A percentile compares a stretch with the other conserved stretches of the same genome.
These are phyloP conservation scores for Tulasnella sp. DNA, from an alignment of 768 basidiomycete species.

Conservation along the genomic window DNA sequence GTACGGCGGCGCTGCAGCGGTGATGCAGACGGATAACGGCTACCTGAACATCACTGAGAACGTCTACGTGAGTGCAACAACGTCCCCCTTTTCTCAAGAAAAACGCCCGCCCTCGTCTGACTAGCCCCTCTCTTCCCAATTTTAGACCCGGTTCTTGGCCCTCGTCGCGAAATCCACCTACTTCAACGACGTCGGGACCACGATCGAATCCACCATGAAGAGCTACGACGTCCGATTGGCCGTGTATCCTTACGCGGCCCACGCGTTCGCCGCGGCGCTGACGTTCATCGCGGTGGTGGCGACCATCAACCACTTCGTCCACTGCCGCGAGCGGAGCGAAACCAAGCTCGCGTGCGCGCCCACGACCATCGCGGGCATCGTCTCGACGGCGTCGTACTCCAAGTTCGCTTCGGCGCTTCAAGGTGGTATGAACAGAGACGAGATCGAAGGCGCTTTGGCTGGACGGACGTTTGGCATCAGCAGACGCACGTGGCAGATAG, in stretches of 20 bases:
- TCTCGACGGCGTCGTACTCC: conserved; percentile 29
- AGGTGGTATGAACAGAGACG: conserved; percentile 24
- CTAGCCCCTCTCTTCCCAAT: neutral
- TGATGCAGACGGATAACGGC: conserved; percentile 55
- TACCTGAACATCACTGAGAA: conserved; percentile 57
- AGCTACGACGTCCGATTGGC: conserved; percentile 53
- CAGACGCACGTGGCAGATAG: conserved; percentile 31
- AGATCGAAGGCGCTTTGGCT: neutral
- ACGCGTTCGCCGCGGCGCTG: conserved; percentile 55
- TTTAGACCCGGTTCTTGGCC: conserved; percentile 62
- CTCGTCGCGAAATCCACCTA: conserved; percentile 62
- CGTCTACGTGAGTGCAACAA: conserved; percentile 54
- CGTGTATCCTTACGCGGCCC: conserved; percentile 59
- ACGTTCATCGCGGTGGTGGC: conserved; percentile 56
- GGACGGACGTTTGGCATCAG: conserved; percentile 23
- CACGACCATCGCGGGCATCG: conserved; percentile 56
- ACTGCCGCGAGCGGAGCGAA: conserved; percentile 52
- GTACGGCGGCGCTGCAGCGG: conserved; percentile 48
- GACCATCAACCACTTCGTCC: conserved; percentile 53
- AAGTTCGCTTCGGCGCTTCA: conserved; percentile 21
- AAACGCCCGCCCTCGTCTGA: neutral
- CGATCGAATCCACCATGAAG: conserved; percentile 49
- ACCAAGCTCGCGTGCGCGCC: conserved; percentile 60
- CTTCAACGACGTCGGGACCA: conserved; percentile 52
- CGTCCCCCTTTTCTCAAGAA: neutral